A percentile compares a stretch with the other conserved stretches of the same genome.
Conservation (phyloP, 768 basidiomycete species). For the Rhizopogon rudus region DNA sequence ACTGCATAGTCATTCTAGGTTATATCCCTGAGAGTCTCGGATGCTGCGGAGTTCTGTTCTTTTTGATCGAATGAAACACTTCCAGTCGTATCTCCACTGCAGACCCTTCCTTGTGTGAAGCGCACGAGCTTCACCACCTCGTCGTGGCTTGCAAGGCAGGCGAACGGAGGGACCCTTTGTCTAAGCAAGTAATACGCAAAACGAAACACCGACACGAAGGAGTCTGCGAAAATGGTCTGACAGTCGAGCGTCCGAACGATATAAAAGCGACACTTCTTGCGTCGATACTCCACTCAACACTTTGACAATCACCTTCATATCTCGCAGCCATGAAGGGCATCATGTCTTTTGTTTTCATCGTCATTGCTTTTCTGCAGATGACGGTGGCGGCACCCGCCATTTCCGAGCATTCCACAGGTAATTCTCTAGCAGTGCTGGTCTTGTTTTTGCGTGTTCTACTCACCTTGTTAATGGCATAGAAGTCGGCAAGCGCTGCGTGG, state of each 20-base stretch:
- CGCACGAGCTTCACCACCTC: too few relatives aligned
- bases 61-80: too few relatives aligned
- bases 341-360: neutral
- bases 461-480: neutral
- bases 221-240: neutral
- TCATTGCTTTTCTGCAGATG: neutral
- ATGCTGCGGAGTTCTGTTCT: too few relatives aligned
- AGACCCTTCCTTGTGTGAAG: too few relatives aligned
- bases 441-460: neutral
- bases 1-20: too few relatives aligned
- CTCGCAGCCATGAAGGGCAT: too few relatives aligned
- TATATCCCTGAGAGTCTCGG: too few relatives aligned
- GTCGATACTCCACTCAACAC: neutral
- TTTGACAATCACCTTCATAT: too few relatives aligned
- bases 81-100: too few relatives aligned
- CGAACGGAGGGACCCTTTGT: neutral
- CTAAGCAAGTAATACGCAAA: neutral
- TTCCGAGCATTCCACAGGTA: neutral
- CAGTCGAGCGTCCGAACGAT: neutral
- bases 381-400: neutral
- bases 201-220: neutral
- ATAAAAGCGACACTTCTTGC: neutral
- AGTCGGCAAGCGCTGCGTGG: neutral
- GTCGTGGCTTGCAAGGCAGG: too few relatives aligned
- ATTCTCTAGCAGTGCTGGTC: neutral